Conservation (phyloP, 108 stramenopile species). For the Seminavis robusta region DNA sequence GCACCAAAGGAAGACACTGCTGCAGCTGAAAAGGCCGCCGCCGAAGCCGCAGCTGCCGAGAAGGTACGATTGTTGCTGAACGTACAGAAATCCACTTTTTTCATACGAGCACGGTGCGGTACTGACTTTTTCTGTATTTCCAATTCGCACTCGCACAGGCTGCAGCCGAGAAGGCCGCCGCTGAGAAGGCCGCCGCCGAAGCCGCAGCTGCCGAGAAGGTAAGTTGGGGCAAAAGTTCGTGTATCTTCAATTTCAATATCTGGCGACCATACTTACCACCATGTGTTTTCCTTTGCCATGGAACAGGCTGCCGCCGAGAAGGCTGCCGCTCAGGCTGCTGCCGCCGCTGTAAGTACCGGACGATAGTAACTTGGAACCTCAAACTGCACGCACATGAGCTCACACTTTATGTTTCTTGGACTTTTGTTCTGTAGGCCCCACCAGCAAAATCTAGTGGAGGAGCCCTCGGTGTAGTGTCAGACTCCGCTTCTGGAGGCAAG, state of each 20-base stretch:
- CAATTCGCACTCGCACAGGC: too few relatives aligned
- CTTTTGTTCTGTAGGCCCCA: neutral
- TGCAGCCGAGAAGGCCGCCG: slow-evolving; percentile 36
- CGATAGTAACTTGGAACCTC: slow-evolving; percentile 8
- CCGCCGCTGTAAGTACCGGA: slow-evolving; percentile 31
- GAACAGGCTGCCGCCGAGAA: slow-evolving; percentile 34
- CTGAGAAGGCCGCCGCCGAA: slow-evolving; percentile 36
- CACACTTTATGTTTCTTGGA: too few relatives aligned
- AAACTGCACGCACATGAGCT: slow-evolving; percentile 24
- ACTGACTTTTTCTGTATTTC: too few relatives aligned
- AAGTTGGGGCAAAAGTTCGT: slow-evolving; percentile 5
- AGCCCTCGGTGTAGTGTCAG: slow-evolving; percentile 63
- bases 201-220: slow-evolving; percentile 20
- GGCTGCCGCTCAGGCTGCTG: slow-evolving; percentile 27
- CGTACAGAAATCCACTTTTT: too few relatives aligned
- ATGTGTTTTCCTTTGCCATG: slow-evolving; percentile 25
- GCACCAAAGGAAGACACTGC: slow-evolving; percentile 13
- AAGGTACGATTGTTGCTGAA: too few relatives aligned
- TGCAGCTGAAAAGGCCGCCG: slow-evolving; percentile 12
- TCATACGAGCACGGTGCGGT: too few relatives aligned
- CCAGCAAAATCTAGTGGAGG: slow-evolving; percentile 10
- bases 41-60: slow-evolving; percentile 26
- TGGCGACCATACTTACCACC: too few relatives aligned
- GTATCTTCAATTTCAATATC: neutral
- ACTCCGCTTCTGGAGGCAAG: slow-evolving; percentile 59